Conservation (phyloP, 805 yeast species). For the Pichia sporocuriosa region DNA sequence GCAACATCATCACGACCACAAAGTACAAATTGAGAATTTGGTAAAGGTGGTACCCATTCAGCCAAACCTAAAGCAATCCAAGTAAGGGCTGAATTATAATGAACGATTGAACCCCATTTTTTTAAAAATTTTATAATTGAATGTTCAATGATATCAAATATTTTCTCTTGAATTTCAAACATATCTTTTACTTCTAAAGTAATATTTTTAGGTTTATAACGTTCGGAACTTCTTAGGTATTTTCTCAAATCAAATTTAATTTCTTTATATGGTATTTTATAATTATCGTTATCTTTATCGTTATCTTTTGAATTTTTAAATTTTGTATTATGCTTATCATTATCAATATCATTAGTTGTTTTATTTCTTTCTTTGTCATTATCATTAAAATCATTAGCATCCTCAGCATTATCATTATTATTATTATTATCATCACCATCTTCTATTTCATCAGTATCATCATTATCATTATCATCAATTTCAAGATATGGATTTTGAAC, state of each 20-base stretch:
- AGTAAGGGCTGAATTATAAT: constrained; percentile 74
- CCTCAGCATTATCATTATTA: constrained; percentile 18
- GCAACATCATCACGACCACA: constrained; percentile 45
- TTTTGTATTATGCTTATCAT: neutral
- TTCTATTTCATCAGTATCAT: constrained; percentile 26
- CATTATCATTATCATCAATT: constrained; percentile 45
- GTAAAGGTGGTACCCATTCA: constrained; percentile 77
- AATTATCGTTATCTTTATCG: constrained; percentile 11
- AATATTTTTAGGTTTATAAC: constrained; percentile 29
- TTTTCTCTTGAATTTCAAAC: constrained; percentile 41
- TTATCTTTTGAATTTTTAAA: constrained; percentile 6
- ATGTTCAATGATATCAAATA: constrained; percentile 49
- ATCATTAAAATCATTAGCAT: neutral
- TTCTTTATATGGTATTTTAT: constrained; percentile 26
- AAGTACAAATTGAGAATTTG: constrained; percentile 45
- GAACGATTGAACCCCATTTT: constrained; percentile 74
- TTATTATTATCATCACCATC: constrained; percentile 13
- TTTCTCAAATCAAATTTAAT: constrained; percentile 54
- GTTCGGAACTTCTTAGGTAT: constrained; percentile 43
- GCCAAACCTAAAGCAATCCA: constrained; percentile 88
- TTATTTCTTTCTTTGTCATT: neutral
- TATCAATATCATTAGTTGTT: neutral
- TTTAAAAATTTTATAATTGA: constrained; percentile 57
- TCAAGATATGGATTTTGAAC: constrained; percentile 68
- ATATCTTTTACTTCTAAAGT: constrained; percentile 28